Percentiles rank a stretch among this genome's conserved stretches.
These are phyloP conservation scores for Puccinellia tenuiflora DNA, from an alignment of 176 grass and related monocot genomes.

Conservation along the genomic window DNA sequence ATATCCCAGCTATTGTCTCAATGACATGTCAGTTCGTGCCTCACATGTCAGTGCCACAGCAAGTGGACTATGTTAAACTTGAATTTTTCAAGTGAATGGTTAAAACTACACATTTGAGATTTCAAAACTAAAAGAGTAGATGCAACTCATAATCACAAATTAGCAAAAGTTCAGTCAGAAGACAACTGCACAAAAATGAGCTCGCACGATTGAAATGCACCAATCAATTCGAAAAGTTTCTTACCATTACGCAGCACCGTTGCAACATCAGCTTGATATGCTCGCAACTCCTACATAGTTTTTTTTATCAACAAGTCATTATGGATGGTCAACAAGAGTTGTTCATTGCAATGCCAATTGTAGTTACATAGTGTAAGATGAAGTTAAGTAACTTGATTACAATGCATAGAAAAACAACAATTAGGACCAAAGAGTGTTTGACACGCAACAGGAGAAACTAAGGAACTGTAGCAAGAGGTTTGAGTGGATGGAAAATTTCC, in stretches of 20 bases:
- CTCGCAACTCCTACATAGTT: conserved; percentile 72
- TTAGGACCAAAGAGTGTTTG: not conserved
- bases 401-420: not conserved
- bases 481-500: not conserved
- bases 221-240: not conserved
- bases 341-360: not conserved
- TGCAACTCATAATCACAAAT: not conserved
- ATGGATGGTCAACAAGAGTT: not conserved
- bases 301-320: conserved; percentile 19
- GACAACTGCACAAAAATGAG: not conserved
- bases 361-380: not conserved
- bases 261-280: conserved; percentile 98
- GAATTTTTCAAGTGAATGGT: not conserved
- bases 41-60: not conserved
- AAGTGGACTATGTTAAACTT: conserved; percentile 1
- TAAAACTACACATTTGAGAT: not conserved
- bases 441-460: not conserved
- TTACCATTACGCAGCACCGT: conserved; percentile 94
- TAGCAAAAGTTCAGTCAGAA: conserved; percentile 3
- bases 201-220: conserved; percentile 4
- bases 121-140: not conserved
- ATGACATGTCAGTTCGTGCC: not conserved
- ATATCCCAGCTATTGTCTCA: not conserved
- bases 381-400: not conserved
- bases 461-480: not conserved